Conservation (phyloP, 129 eudicot genomes). For the Escallonia herrerae region DNA sequence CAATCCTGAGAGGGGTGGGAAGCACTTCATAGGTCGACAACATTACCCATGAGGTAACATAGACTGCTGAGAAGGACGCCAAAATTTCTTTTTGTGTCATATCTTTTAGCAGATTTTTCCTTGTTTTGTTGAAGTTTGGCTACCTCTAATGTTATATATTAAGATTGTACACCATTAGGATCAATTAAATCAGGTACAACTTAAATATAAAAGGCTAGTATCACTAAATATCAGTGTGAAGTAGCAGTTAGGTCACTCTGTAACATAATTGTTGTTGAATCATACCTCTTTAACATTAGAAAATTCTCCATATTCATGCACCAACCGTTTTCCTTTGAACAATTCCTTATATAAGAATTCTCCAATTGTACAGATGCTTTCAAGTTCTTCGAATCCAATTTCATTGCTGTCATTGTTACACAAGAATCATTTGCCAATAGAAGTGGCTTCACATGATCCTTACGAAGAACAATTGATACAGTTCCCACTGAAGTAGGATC, state of each 20-base stretch:
- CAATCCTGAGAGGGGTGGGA: no score
- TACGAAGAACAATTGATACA: constrained; percentile 23
- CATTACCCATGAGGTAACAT: no score
- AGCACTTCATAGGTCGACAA: no score
- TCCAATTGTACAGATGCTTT: constrained; percentile 20
- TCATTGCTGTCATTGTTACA: constrained; percentile 15
- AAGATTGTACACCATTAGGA: not conserved
- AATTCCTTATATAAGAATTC: not conserved
- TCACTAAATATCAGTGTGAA: not conserved
- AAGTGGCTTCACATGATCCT: constrained; percentile 17
- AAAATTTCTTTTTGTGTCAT: no score
- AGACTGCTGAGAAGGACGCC: no score
- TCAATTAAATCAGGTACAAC: not conserved
- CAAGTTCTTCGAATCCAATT: constrained; percentile 19
- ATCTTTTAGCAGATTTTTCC: no score
- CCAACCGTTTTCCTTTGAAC: constrained; percentile 10
- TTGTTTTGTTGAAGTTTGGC: no score
- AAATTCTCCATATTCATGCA: constrained; percentile 25
- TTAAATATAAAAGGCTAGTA: not conserved
- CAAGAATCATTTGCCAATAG: constrained; percentile 3
- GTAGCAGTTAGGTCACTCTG: no score
- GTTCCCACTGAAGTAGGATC: constrained; percentile 24
- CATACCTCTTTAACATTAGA: constrained; percentile 16
- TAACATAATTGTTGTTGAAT: no score
- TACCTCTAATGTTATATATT: not conserved